Base-by-base conservation (phyloP, 1,139 yeast species). In the Kluyveromyces sp. region DNA sequence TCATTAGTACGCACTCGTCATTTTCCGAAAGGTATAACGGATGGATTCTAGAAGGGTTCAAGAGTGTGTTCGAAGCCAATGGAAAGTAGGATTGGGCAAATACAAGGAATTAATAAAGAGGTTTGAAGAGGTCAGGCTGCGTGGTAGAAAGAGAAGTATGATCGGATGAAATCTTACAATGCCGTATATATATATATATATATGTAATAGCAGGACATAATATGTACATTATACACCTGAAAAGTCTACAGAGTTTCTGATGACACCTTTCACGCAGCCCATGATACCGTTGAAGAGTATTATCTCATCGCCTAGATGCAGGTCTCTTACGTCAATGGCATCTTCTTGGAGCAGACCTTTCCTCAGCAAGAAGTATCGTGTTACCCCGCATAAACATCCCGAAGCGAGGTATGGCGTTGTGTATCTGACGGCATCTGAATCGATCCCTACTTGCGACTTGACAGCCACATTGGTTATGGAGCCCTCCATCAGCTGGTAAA, bases 71-170 rank as follows among this genome's bases (percentile, higher is more conserved):
- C 49, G 59, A 61, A 55, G 43, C 52, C 46, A 55, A 52, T 53
- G 66, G 33, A 56, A 69, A 50, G 50, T 53, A 43, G 68, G 76
- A 55, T 45, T 59, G 25, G 71, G 69, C 53, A 78, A 77, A 55
- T 66, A 72, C 51, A 68, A 62, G 7, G 95, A 85, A 51, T 77
- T 83, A 1, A 56, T 78, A 48, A 71, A 71, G 48, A 75, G 90
- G 59, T 74, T 92, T 47, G 87, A 82, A 47, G 95, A 85, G 45
- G 98, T 92, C 1, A 72, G 97, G 56, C 66, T 84, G 68, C 77
- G 98, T 61, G 99, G 99, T 1, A 75, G 99, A 56, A 92, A 92
- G 74, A 76, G 98, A 65, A 84, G 95, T 53, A 87, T 90, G 96
- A 70, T 90, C 44, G 97, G 97, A 8, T 85, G 59, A 55, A 32